Base-by-base conservation (phyloP, 768 basidiomycete genomes). In the Suillus subaureus region DNA sequence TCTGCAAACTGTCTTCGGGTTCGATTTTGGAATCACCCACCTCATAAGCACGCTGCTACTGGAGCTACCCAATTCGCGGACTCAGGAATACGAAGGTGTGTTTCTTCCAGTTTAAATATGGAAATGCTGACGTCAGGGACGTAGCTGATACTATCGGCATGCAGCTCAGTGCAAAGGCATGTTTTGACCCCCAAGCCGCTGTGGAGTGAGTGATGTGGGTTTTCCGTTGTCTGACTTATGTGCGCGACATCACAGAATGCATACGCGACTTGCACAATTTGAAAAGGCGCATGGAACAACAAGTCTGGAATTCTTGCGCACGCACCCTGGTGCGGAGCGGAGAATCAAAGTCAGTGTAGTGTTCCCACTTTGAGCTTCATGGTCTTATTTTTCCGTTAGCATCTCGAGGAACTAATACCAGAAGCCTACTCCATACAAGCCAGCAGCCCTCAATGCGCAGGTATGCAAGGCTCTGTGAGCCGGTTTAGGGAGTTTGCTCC, bases 81-180 rank as follows among this genome's bases (percentile, higher is more conserved):
- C 79, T 23, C 87, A 91, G 56, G 96, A 99, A 75, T 79, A 83
- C 4, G 96, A 98, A 84, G 92, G 92, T 88, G 39, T 42, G 12
- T 62, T 31, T 31, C 18, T 40, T 7, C 49, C 21, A 40, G 26
- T 18, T 42, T 15, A 28, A 43, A 42, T 21, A 15, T 39, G 15
- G 26, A 26, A n/a, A 56, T 33, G 26, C 18, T 37, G 18, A 40
- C 1, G 26, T 35, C 51, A 4, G 31, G 26, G 55, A 45, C 13
- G 52, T 68, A 94, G 96, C 96, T 43, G 96, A 98, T 73, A 83
- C 86, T 35, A 90, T 99, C 61, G 96, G 97, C 9, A 75, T 98
- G 55, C 83, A 84, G 7, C 81, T 98, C 33, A 90, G 91, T 79
- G 84, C 93, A 60, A 84, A 83, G 69, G 96, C 95, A 0, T 99